Evolutionary conservation across 1,284 basidiomycete genomes (phyloP).

Genomic region (Mycosarcoma mackinlayi): DNA sequence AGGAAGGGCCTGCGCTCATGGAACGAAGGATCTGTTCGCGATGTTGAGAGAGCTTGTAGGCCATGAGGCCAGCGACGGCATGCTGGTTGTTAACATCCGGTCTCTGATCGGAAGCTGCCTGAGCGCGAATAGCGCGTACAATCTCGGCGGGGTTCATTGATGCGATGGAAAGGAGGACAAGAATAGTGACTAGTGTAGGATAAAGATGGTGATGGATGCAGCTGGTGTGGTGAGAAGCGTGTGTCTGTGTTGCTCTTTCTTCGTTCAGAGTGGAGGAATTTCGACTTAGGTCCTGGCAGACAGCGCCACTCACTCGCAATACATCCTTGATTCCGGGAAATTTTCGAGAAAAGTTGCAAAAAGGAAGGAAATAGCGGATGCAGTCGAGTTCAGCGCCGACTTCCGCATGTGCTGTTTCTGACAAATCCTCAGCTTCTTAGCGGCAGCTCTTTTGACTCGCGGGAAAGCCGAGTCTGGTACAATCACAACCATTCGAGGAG

Average conservation of each 20-base stretch:
- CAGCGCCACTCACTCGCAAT: background rate
- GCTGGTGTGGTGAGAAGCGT: background rate
- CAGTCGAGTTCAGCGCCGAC: background rate
- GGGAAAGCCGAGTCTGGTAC: no score
- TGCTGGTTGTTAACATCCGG: conserved; percentile 47
- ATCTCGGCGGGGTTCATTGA: conserved; percentile 41
- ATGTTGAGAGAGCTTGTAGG: conserved; percentile 46
- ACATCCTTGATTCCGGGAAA: background rate
- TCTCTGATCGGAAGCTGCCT: conserved; percentile 21
- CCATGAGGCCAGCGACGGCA: conserved; percentile 51
- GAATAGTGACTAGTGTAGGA: background rate
- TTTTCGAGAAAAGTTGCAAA: background rate
- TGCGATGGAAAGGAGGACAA: background rate
- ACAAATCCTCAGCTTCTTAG: conserved; percentile 3
- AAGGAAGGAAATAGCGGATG: background rate
- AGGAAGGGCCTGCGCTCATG: conserved; percentile 17
- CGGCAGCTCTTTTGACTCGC: no score
- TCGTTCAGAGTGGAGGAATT: conserved; percentile 21
- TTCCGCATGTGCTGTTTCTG: background rate
- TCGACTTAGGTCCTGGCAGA: no score
- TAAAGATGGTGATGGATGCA: background rate
- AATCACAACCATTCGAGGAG: no score
- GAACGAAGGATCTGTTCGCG: conserved; percentile 35
- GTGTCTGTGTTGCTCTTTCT: background rate
- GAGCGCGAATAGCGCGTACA: conserved; percentile 44